phyloP scores from a whole-genome alignment of 441 rosid species.

The Kokia cookei region DNA sequence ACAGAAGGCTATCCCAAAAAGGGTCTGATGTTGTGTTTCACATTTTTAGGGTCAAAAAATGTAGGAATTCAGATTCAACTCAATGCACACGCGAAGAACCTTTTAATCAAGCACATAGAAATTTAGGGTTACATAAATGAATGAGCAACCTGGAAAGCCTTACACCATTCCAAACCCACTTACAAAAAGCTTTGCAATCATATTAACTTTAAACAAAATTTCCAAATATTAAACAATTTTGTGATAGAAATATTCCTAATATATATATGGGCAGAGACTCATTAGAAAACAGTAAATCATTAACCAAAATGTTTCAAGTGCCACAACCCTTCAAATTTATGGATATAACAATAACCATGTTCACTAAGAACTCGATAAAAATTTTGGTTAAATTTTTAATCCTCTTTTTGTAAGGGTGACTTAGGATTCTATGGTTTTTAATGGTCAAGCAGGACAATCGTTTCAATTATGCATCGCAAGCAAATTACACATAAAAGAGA shows the following conservation, averaged over 20 bases:
- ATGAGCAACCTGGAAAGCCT: neutral
- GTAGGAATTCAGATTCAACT: neutral
- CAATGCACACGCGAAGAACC: no score
- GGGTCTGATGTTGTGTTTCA: neutral
- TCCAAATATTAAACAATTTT: neutral
- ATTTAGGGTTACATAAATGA: neutral
- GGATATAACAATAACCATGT: neutral
- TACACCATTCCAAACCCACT: neutral
- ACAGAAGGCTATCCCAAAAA: no score
- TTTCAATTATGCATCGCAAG: neutral
- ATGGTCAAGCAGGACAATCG: neutral
- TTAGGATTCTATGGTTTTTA: neutral
- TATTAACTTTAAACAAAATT: neutral
- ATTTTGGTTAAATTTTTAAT: neutral
- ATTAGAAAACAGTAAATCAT: neutral
- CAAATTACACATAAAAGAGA: neutral
- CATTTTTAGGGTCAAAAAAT: neutral
- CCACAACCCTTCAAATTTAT: neutral
- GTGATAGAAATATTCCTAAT: no score
- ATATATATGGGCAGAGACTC: neutral
- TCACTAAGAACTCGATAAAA: neutral
- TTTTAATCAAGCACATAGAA: neutral
- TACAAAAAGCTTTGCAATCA: neutral
- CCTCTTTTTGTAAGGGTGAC: neutral
- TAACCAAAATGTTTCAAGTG: neutral